Percentiles rank a stretch among this genome's conserved stretches.
These are phyloP conservation scores for Naganishia kalamii DNA, from an alignment of 768 basidiomycete genomes.

Conservation along the genomic window DNA sequence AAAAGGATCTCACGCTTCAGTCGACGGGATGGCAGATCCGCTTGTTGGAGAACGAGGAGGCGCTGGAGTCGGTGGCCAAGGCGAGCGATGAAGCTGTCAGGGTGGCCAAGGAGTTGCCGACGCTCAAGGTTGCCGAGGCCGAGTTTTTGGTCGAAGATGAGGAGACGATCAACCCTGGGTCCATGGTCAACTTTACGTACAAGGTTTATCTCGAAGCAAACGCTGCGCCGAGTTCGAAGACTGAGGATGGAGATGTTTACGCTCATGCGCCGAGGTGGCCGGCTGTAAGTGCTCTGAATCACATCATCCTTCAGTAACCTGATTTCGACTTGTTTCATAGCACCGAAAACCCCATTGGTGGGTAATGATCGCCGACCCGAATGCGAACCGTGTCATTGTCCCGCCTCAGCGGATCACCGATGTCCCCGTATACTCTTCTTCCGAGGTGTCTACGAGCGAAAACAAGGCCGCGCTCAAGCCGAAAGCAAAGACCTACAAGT, in stretches of 20 bases:
- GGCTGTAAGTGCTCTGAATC: constrained; percentile 53
- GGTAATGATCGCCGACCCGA: constrained; percentile 81
- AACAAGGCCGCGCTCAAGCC: constrained; percentile 27
- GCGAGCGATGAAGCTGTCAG: constrained; percentile 47
- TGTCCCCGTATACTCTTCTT: constrained; percentile 53
- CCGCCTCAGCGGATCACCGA: constrained; percentile 77
- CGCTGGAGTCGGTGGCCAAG: not conserved
- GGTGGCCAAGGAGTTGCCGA: constrained; percentile 63
- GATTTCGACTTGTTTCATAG: constrained; percentile 46
- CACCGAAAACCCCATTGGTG: constrained; percentile 87
- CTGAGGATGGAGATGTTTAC: constrained; percentile 48
- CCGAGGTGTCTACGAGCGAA: constrained; percentile 18
- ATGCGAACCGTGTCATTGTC: constrained; percentile 74
- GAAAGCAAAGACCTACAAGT: constrained; percentile 58
- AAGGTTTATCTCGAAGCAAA: constrained; percentile 56
- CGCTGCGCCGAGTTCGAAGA: constrained; percentile 22
- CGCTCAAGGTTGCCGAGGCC: constrained; percentile 70
- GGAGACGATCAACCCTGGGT: constrained; percentile 73
- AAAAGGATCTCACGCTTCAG: constrained; percentile 25
- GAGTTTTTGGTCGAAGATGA: constrained; percentile 91
- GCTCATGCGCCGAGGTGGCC: constrained; percentile 96
- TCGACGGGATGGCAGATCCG: constrained; percentile 51
- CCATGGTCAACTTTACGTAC: constrained; percentile 78
- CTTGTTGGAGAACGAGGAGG: constrained; percentile 30
- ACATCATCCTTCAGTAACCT: not conserved